Conservation (phyloP, 2,329 filamentous ascomycete species). For the Talaromyces sp. region DNA sequence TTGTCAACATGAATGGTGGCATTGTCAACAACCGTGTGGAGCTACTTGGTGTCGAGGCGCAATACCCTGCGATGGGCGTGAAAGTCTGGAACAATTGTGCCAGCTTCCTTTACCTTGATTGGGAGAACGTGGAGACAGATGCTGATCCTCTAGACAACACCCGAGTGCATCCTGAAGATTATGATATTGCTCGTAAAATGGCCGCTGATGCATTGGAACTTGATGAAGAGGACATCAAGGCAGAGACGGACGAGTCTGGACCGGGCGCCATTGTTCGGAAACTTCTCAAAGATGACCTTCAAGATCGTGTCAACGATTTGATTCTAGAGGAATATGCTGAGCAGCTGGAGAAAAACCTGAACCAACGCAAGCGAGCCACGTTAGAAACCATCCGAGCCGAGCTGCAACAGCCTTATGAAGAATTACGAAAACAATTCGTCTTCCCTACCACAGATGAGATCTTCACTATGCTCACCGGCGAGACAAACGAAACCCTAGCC, state of each 20-base stretch:
- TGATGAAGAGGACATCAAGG: slow-evolving; percentile 96
- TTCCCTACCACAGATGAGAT: slow-evolving; percentile 70
- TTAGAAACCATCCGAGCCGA: slow-evolving; percentile 95
- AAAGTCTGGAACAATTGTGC: slow-evolving; percentile 96
- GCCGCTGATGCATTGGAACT: slow-evolving; percentile 93
- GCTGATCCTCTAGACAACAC: slow-evolving; percentile 96
- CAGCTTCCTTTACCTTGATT: slow-evolving; percentile 88
- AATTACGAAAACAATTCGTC: slow-evolving; percentile 77
- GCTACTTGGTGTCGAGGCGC: slow-evolving; percentile 81
- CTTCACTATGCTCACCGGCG: slow-evolving; percentile 95
- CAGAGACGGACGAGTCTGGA: slow-evolving; percentile 85
- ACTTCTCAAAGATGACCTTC: slow-evolving; percentile 89
- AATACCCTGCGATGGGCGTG: slow-evolving; percentile 76
- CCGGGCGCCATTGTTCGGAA: slow-evolving; percentile 87
- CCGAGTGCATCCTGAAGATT: slow-evolving; percentile 95
- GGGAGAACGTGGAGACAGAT: slow-evolving; percentile 73
- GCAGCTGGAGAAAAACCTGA: slow-evolving; percentile 88
- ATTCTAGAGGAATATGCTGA: slow-evolving; percentile 96
- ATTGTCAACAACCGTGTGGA: slow-evolving; percentile 79
- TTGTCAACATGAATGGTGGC: slow-evolving; percentile 87
- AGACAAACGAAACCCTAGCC: slow-evolving; percentile 76
- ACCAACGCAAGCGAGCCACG: slow-evolving; percentile 90
- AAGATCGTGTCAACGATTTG: slow-evolving; percentile 92
- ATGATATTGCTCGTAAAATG: slow-evolving; percentile 97
- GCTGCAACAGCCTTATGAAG: slow-evolving; percentile 88